Percentiles rank a stretch among this genome's conserved stretches.
These are phyloP conservation scores for Cercospora berteroae DNA, from an alignment of 2,329 filamentous ascomycete species.

Conservation along the genomic window DNA sequence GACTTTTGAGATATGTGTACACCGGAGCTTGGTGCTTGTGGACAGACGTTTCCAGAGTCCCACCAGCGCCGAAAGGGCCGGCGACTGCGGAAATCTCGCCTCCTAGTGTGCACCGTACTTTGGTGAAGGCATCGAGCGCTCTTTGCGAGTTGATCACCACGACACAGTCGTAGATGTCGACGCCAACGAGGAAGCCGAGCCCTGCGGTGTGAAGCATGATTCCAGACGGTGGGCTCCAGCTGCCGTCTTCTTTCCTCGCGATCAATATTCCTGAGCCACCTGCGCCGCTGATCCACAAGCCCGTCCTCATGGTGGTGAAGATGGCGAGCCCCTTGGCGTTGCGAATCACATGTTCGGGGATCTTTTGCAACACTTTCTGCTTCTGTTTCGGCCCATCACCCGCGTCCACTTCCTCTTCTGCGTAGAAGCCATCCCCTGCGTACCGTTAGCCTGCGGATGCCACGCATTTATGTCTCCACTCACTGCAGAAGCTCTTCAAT, in stretches of 20 bases:
- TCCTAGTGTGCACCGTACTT: constrained; percentile 74
- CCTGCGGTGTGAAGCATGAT: constrained; percentile 88
- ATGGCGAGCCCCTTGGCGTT: constrained; percentile 88
- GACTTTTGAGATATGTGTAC: constrained; percentile 84
- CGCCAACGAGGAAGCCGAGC: constrained; percentile 83
- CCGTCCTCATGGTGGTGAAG: constrained; percentile 93
- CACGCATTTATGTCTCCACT: constrained; percentile 35
- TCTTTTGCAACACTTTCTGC: constrained; percentile 72
- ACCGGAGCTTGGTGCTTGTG: constrained; percentile 68
- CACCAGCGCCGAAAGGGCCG: constrained; percentile 76
- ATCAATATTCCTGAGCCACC: constrained; percentile 87
- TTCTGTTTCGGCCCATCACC: constrained; percentile 56
- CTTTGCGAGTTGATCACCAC: constrained; percentile 86
- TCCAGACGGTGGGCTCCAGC: constrained; percentile 87
- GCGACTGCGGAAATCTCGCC: constrained; percentile 74
- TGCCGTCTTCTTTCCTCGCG: constrained; percentile 77
- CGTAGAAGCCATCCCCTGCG: constrained; percentile 66
- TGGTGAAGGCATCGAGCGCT: constrained; percentile 80
- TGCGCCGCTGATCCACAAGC: constrained; percentile 86
- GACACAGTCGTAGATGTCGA: constrained; percentile 95
- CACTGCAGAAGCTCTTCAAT: constrained; percentile 85
- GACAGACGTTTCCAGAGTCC: constrained; percentile 66
- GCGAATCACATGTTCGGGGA: constrained; percentile 77
- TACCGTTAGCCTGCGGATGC: constrained; percentile 4
- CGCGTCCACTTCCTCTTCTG: constrained; percentile 51